These are phyloP conservation scores for Scutellaria galericulata DNA, from an alignment of 257 asterid genomes.

Conservation along the genomic window DNA sequence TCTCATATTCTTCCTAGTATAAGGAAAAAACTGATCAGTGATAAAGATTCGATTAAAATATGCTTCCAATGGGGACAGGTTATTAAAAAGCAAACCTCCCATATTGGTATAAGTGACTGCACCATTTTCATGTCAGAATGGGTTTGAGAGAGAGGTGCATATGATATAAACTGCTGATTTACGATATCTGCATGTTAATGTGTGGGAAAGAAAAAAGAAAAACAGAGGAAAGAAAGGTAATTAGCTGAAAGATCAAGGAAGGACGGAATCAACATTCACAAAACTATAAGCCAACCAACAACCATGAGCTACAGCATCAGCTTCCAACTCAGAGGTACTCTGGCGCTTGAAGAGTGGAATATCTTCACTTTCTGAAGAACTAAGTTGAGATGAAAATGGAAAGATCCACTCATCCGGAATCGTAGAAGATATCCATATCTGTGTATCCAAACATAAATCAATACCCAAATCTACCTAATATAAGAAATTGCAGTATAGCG, in stretches of 20 bases:
- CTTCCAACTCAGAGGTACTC: slow-evolving; percentile 88
- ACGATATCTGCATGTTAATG: slow-evolving; percentile 63
- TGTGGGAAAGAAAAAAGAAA: background rate
- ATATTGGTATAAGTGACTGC: slow-evolving; percentile 90
- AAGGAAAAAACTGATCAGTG: slow-evolving; percentile 37
- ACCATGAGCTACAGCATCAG: slow-evolving; percentile 89
- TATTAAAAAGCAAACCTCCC: slow-evolving; percentile 76
- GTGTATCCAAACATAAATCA: slow-evolving; percentile 42
- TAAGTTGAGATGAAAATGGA: slow-evolving; percentile 54
- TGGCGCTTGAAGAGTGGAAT: slow-evolving; percentile 60
- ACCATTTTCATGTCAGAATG: slow-evolving; percentile 76
- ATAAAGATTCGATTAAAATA: slow-evolving; percentile 28
- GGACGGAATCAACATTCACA: slow-evolving; percentile 28
- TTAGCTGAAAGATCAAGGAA: slow-evolving; percentile 34
- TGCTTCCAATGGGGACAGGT: slow-evolving; percentile 20
- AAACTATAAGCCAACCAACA: slow-evolving; percentile 39
- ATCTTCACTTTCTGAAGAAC: slow-evolving; percentile 50
- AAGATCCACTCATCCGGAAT: slow-evolving; percentile 86
- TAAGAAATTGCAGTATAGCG: slow-evolving; percentile 36
- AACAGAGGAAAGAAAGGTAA: background rate
- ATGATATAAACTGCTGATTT: slow-evolving; percentile 70
- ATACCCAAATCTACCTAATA: slow-evolving; percentile 67
- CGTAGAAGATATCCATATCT: slow-evolving; percentile 78
- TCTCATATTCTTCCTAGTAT: slow-evolving; percentile 74
- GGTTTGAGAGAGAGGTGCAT: slow-evolving; percentile 72